These are phyloP conservation scores for Trichoderma guizhouense DNA, from an alignment of 2,329 filamentous ascomycete species.

Conservation along the genomic window DNA sequence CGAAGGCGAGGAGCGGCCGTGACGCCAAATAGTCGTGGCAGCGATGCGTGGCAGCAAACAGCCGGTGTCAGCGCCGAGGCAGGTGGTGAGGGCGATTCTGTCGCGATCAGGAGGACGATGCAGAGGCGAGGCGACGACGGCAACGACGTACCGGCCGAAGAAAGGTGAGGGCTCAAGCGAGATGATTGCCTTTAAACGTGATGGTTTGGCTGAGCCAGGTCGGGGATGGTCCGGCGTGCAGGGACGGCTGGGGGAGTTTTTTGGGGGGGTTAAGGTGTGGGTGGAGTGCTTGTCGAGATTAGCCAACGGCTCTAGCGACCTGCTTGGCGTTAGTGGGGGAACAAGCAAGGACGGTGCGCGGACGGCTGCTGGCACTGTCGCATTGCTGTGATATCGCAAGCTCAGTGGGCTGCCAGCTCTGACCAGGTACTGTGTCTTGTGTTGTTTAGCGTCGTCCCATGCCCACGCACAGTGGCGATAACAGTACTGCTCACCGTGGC, in stretches of 20 bases:
- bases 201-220: conserved; percentile 36
- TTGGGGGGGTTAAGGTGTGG: conserved; percentile 35
- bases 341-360: conserved; percentile 22
- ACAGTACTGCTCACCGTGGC: background rate
- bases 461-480: background rate
- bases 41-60: conserved; percentile 18
- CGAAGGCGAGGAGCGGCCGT: conserved; percentile 1
- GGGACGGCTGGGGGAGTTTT: conserved; percentile 27
- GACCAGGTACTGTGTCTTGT: background rate
- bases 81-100: background rate
- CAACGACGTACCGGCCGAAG: conserved; percentile 43
- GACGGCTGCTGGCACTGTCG: rapidly evolving
- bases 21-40: conserved; percentile 5
- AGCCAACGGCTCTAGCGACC: conserved; percentile 32
- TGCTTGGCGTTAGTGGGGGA: conserved; percentile 28
- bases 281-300: conserved; percentile 43
- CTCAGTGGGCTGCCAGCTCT: background rate
- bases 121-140: conserved; percentile 20
- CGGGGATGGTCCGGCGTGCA: conserved; percentile 29
- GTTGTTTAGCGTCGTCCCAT: background rate
- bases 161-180: conserved; percentile 49
- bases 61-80: conserved; percentile 11
- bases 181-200: conserved; percentile 48
- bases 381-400: background rate
- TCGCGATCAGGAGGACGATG: conserved; percentile 6